Evolutionary conservation across 176 grass and related monocot species (phyloP).

Genomic region (Zea luxurians): DNA sequence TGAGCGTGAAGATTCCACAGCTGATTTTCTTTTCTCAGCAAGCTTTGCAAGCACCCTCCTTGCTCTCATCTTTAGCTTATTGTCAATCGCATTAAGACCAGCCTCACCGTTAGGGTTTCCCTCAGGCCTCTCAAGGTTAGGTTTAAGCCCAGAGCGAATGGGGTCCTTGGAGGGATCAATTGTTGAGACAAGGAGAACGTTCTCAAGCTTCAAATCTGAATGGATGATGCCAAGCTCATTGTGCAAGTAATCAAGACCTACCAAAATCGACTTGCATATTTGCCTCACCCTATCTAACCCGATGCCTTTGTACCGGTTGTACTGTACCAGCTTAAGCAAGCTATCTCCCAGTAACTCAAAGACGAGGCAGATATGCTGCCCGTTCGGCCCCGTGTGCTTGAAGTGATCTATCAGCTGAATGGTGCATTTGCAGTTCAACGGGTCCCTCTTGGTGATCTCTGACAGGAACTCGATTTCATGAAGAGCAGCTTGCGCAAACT

Average conservation of each 20-base stretch:
- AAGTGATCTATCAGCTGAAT: conserved; percentile 91
- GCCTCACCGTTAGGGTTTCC: conserved; percentile 65
- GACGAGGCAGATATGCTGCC: conserved; percentile 91
- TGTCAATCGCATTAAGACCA: conserved; percentile 69
- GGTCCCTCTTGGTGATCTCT: conserved; percentile 69
- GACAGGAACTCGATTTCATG: conserved; percentile 91
- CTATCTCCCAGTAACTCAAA: conserved; percentile 98
- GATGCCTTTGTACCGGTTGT: conserved; percentile 95
- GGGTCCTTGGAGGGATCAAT: conserved; percentile 94
- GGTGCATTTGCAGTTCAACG: conserved; percentile 76
- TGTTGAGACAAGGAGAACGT: conserved; percentile 81
- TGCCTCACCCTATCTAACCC: conserved; percentile 62
- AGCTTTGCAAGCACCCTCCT: conserved; percentile 85
- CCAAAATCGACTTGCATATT: conserved; percentile 88
- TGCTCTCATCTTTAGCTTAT: conserved; percentile 84
- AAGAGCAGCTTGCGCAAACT: conserved; percentile 93
- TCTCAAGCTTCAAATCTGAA: conserved; percentile 90
- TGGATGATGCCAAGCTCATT: conserved; percentile 90
- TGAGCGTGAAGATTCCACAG: conserved; percentile 37
- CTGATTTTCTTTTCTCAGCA: conserved; percentile 77
- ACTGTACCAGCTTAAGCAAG: conserved; percentile 82
- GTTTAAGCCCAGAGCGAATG: conserved; percentile 66
- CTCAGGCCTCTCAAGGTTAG: conserved; percentile 80
- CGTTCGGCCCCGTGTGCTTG: conserved; percentile 84
- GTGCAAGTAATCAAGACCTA: conserved; percentile 94